Percentiles rank a stretch among this genome's conserved stretches.
Evolutionary conservation across 768 basidiomycete genomes (phyloP).

Genomic region (Xerocomellus chrysenteron): DNA sequence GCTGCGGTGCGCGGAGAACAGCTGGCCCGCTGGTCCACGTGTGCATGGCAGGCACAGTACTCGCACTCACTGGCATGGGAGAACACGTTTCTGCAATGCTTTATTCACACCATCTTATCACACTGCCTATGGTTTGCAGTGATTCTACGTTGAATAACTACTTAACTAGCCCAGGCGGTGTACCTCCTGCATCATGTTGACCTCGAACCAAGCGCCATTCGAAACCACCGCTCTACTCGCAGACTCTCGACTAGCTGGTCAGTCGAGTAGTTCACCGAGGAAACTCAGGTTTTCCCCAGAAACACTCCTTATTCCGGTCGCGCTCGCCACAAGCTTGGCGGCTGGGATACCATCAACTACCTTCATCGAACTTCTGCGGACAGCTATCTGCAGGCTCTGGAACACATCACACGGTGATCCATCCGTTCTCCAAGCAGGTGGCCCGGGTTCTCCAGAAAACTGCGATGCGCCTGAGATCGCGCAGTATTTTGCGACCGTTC

Average conservation of each 20-base stretch:
- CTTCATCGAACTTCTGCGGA: conserved; percentile 24
- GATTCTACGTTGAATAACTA: neutral
- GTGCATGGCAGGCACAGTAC: neutral
- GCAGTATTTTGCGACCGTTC: conserved; percentile 20
- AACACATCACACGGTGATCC: conserved; percentile 10
- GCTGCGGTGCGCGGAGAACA: neutral
- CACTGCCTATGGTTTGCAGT: neutral
- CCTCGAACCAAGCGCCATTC: neutral
- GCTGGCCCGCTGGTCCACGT: neutral
- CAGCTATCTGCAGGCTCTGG: conserved; percentile 28
- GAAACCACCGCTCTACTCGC: conserved; percentile 13
- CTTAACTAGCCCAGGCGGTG: neutral
- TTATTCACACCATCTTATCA: neutral
- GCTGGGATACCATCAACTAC: conserved; percentile 25
- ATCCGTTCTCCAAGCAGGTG: conserved; percentile 5
- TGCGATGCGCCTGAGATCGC: conserved; percentile 25
- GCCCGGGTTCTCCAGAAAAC: conserved; percentile 5
- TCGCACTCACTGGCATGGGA: no score
- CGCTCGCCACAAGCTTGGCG: conserved; percentile 24
- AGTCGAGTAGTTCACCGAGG: neutral
- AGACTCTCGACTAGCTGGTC: neutral
- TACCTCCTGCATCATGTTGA: conserved; percentile 11
- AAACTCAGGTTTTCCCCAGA: conserved; percentile 10
- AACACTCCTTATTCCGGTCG: conserved; percentile 28
- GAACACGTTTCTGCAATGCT: conserved; percentile 2